A percentile compares a stretch with the other conserved stretches of the same genome.
Evolutionary conservation across 257 asterid species (phyloP).

Genomic region (Ilex aquifolium): DNA sequence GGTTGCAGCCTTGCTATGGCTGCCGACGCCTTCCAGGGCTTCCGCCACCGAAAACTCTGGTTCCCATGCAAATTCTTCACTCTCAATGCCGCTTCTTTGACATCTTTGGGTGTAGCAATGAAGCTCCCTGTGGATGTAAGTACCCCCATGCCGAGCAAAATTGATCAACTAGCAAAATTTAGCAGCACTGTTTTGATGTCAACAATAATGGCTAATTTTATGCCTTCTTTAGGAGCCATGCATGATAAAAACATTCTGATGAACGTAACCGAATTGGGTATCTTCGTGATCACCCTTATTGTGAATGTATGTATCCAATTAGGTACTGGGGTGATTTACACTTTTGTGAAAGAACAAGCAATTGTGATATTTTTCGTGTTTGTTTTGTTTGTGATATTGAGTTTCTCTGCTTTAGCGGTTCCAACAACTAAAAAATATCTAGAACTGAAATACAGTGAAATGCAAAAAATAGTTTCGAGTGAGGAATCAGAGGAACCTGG

Average conservation of each 20-base stretch:
- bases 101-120: constrained; percentile 11
- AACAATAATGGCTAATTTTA: constrained; percentile 13
- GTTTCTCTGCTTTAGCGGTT: constrained; percentile 9
- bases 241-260: constrained; percentile 5
- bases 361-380: background rate
- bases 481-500: background rate
- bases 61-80: constrained; percentile 14
- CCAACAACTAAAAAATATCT: constrained; percentile 5
- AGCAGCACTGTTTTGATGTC: constrained; percentile 5
- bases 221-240: constrained; percentile 17
- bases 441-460: constrained; percentile 4
- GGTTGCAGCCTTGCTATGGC: constrained; percentile 6
- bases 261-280: constrained; percentile 10
- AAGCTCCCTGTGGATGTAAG: constrained; percentile 13
- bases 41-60: constrained; percentile 2
- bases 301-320: constrained; percentile 11
- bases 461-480: background rate
- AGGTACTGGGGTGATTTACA: background rate
- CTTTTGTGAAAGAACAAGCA: background rate
- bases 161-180: constrained; percentile 3
- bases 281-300: constrained; percentile 13
- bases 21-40: constrained; percentile 6
- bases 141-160: constrained; percentile 1
- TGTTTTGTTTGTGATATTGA: background rate
- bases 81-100: constrained; percentile 18